Evolutionary conservation across 2,329 filamentous ascomycete species (phyloP), one percentile per base, ranked within the genome.

Genomic region (Exophiala oligosperma): DNA sequence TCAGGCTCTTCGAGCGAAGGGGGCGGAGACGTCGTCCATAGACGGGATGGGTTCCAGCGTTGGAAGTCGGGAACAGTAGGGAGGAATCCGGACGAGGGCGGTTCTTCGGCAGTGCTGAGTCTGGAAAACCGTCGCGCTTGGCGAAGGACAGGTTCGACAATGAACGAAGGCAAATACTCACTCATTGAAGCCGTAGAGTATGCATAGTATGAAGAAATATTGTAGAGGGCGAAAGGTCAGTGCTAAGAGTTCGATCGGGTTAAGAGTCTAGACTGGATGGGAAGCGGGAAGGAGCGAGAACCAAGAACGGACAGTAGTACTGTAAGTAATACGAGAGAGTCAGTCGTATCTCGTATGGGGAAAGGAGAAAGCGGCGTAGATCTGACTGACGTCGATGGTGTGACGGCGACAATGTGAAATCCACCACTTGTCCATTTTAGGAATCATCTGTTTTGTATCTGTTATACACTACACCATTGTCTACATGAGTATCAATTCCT

Each of bases 91-190:
- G 46, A 26, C 26, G 46, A 48, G 24, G 67, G 62, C 28, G 63
- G 63, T 24, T 65, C 61, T 41, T 68, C 60, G 49, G 54, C 62
- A 56, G 60, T 52, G 56, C 56, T 62, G 61, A 66, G 66, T 59
- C 61, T 69, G 59, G 75, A 75, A 59, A 73, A 71, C 59, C 72
- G 74, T 60, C 72, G 71, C 62, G 74, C 73, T 69, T 74, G 72
- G 62, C 74, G 74, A 62, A 77, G 66, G 62, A 75, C 72, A 49
- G 74, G 71, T 65, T 77, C 76, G 59, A 75, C 73, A 49, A 79
- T 66, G 57, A 76, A 71, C 41, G 76, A 76, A 29, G 70, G 70
- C 52, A 78, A 70, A 50, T 75, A 74, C 65, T 72, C 71, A 68
- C 71, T 78, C 76, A 79, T 79, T 71, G 67, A 66, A 59, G 38